These are phyloP conservation scores for Entelexis sorbosivorans DNA, from an alignment of 1,139 yeast genomes.

Conservation along the genomic window DNA sequence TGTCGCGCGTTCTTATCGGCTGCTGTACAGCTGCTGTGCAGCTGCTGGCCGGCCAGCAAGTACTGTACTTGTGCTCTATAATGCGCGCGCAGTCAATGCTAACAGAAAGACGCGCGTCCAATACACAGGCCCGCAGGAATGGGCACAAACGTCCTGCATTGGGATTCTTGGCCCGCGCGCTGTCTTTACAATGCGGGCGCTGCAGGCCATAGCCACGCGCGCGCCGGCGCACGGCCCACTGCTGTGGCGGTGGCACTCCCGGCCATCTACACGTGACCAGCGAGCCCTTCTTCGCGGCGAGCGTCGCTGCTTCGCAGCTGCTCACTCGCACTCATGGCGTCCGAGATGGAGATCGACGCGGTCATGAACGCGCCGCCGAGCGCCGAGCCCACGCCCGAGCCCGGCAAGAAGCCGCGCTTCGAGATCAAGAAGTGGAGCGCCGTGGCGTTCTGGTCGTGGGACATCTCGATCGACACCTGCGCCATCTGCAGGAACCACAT, in stretches of 20 bases:
- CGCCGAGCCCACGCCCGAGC: neutral
- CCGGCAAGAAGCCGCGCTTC: constrained; percentile 42
- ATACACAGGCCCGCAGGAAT: too few species aligned
- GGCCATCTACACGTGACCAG: neutral
- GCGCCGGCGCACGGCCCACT: too few species aligned
- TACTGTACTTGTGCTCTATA: too few species aligned
- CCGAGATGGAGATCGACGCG: constrained; percentile 4
- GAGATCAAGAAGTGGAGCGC: constrained; percentile 91
- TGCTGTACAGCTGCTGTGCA: too few species aligned
- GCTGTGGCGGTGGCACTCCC: neutral
- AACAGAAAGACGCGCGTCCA: too few species aligned
- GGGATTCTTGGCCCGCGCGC: too few species aligned
- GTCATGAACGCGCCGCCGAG: neutral
- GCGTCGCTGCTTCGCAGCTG: neutral
- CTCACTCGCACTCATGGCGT: neutral
- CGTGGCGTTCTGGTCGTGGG: constrained; percentile 99
- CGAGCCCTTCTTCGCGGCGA: neutral
- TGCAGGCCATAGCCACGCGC: too few species aligned
- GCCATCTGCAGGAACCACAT: constrained; percentile 97
- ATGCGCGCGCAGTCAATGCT: too few species aligned
- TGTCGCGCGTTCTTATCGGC: too few species aligned
- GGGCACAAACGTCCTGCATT: too few species aligned
- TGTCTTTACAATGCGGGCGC: too few species aligned
- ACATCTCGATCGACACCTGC: constrained; percentile 88
- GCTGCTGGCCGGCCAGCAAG: too few species aligned